Evolutionary conservation across 768 basidiomycete species (phyloP), one percentile per base, ranked within the genome.

Genomic region (Agaricus sinodeliciosus): DNA sequence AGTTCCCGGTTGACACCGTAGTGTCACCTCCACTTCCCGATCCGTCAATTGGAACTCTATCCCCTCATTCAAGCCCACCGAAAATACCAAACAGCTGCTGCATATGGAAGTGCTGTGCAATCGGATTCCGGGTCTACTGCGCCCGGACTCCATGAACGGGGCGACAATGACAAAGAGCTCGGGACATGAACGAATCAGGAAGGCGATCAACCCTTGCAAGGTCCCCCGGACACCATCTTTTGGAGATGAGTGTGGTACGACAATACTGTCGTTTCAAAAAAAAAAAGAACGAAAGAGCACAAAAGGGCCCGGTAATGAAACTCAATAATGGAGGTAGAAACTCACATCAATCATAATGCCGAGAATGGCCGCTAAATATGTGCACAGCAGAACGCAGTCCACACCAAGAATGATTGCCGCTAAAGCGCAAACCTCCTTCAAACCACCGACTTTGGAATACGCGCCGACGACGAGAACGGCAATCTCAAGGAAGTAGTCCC

Each of bases 281-380:
- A 35, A 41, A 41, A n/a, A 49, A 39, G 35, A 43, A 28, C 37
- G 41, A 26, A 11, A 3, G 37, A 46, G n/a, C 42, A 45, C 22
- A 47, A 4, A 46, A 48, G 44, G 48, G 2, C 1, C 18, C 28
- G 15, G 37, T 15, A 43, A 19, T 11, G 19, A 51, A 53, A 37
- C 19, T 34, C 6, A 47, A 56, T 26, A 36, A 48, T 46, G 16
- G 52, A 25, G 39, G 48, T 26, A 41, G 51, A 47, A 49, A 61
- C 70, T 59, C 57, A 92, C 92, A 77, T 99, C 95, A 56, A 98
- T 86, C 88, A 98, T 96, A 65, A 99, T 77, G n/a, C 83, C 85
- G 49, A 99, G 72, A 49, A 97, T 82, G 1, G 90, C 85, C 0
- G 90, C 79, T 64, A 95, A 87, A 69, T 96, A 95, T 0, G 92